phyloP scores from a whole-genome alignment of 164 flowering plant species.

The Protea cynaroides region DNA sequence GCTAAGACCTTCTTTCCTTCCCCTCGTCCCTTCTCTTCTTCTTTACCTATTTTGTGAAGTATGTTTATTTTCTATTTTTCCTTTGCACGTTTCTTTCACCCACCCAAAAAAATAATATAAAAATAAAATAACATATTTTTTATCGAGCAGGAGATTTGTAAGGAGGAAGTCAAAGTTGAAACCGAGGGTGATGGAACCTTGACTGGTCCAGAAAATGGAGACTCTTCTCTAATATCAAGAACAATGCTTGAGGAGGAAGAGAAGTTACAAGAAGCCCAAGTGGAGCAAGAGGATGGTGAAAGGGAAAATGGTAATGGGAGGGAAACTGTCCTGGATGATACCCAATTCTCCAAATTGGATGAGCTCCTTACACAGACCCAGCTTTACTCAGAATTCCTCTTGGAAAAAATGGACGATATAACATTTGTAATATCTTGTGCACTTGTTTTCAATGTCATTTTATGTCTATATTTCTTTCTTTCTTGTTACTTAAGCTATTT shows the following conservation, averaged over 20 bases:
- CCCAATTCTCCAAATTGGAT: conserved; percentile 66
- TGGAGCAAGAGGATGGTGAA: conserved; percentile 40
- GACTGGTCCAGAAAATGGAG: conserved; percentile 41
- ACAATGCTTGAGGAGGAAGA: conserved; percentile 68
- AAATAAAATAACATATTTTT: background rate
- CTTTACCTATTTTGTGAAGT: too few relatives aligned
- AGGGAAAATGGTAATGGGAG: conserved; percentile 4
- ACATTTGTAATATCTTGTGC: conserved; percentile 32
- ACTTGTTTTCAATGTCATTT: background rate
- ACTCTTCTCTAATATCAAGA: conserved; percentile 39
- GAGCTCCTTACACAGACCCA: conserved; percentile 85
- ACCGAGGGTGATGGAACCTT: conserved; percentile 22
- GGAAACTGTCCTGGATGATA: conserved; percentile 35
- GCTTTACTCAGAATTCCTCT: conserved; percentile 70
- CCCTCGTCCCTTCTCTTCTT: background rate
- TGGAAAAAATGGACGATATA: conserved; percentile 91
- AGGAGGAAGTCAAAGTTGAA: conserved; percentile 18
- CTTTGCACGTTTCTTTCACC: too few relatives aligned
- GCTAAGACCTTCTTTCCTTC: background rate
- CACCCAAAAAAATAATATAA: background rate
- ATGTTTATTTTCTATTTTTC: background rate
- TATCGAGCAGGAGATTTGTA: conserved; percentile 20
- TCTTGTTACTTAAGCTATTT: background rate
- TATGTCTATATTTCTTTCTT: background rate
- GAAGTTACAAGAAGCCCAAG: conserved; percentile 44